Evolutionary conservation across 1,284 basidiomycete genomes (phyloP).

Genomic region (Cutaneotrichosporon dermatis): DNA sequence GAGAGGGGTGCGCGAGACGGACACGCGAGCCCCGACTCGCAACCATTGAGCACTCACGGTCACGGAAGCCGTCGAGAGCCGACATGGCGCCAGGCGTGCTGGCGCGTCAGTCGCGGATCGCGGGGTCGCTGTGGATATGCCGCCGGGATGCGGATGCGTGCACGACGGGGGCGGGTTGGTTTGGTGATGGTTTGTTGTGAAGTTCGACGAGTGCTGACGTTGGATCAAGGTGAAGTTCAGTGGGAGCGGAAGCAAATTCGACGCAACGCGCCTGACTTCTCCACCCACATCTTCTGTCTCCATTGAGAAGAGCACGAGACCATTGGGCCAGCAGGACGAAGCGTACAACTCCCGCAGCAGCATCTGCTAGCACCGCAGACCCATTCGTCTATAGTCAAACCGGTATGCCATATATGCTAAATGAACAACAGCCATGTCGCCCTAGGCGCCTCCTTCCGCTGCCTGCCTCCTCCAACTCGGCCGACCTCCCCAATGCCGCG

Average conservation of each 20-base stretch:
- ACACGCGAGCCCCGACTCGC: no score
- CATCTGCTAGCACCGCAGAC: no score
- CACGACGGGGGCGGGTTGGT: background rate
- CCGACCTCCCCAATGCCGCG: background rate
- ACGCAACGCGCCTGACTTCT: constrained; percentile 2
- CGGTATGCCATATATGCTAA: constrained; percentile 10
- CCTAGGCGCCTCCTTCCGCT: background rate
- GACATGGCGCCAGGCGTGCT: constrained; percentile 25
- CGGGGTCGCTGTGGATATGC: background rate
- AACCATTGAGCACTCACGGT: constrained; percentile 31
- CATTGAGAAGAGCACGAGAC: no score
- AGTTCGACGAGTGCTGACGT: background rate
- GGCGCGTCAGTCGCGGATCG: background rate
- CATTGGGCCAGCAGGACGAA: no score
- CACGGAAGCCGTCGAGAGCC: constrained; percentile 41
- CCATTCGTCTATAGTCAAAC: background rate
- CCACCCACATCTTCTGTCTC: no score
- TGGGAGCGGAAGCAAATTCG: constrained; percentile 5
- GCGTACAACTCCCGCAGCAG: no score
- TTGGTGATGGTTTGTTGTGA: background rate
- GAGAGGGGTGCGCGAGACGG: no score
- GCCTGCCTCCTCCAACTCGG: no score
- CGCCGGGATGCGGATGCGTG: background rate
- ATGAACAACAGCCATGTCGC: constrained; percentile 3
- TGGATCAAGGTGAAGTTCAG: background rate